Percentiles rank a stretch among this genome's conserved stretches.
These are phyloP conservation scores for Fusarium fujikuroi DNA, from an alignment of 2,329 filamentous ascomycete genomes.

Conservation along the genomic window DNA sequence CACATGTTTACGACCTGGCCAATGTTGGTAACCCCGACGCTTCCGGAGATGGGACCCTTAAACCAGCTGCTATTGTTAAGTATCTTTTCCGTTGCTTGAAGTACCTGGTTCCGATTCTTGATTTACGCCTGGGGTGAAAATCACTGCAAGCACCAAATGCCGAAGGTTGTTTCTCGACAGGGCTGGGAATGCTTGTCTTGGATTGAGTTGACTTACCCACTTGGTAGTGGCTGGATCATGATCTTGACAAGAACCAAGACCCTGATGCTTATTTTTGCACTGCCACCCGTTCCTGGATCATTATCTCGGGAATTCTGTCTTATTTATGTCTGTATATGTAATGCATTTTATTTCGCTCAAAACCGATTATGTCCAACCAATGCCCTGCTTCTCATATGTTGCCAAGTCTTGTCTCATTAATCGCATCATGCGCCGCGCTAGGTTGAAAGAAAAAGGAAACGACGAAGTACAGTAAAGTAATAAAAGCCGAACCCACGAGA, in stretches of 20 bases:
- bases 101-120: constrained; percentile 22
- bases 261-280: constrained; percentile 1
- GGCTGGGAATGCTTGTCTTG: constrained; percentile 16
- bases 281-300: constrained; percentile 6
- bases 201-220: not conserved
- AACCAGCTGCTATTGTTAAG: constrained; percentile 1
- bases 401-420: constrained; percentile 15
- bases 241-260: not conserved
- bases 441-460: constrained; percentile 6
- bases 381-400: not conserved
- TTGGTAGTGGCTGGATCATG: not conserved
- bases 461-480: not conserved
- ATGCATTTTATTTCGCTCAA: constrained; percentile 10
- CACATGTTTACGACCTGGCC: constrained; percentile 18
- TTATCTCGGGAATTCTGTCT: not conserved
- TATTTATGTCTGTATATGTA: constrained; percentile 21
- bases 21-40: constrained; percentile 25
- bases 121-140: constrained; percentile 20
- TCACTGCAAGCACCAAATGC: not conserved
- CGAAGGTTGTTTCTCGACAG: constrained; percentile 7
- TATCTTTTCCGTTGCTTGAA: constrained; percentile 19
- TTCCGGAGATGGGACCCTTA: constrained; percentile 19
- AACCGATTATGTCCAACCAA: constrained; percentile 5
- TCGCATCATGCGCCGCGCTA: constrained; percentile 30
- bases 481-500: not conserved